These are phyloP conservation scores for Ophiostoma fasciatum DNA, from an alignment of 2,329 filamentous ascomycete genomes.

Conservation along the genomic window DNA sequence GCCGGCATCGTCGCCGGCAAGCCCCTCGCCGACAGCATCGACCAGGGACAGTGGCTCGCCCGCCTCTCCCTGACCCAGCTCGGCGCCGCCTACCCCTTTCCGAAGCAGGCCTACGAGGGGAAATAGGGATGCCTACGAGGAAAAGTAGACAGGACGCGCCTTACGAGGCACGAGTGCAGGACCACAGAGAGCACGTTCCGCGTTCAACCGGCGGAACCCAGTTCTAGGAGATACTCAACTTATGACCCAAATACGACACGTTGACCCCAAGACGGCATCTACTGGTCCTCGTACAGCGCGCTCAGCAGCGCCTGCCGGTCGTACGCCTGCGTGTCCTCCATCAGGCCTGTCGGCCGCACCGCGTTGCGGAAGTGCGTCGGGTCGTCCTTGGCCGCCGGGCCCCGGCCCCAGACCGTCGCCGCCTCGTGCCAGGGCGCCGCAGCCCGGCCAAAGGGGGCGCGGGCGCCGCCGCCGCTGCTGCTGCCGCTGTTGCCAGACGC, in stretches of 20 bases:
- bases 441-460: neutral
- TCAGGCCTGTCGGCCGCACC: conserved; percentile 10
- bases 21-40: conserved; percentile 48
- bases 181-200: no score
- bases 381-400: conserved; percentile 11
- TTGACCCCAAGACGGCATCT: no score
- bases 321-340: conserved; percentile 12
- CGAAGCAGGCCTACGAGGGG: conserved; percentile 57
- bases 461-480: neutral
- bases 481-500: no score
- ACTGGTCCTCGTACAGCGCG: conserved; percentile 9
- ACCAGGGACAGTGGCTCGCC: conserved; percentile 95
- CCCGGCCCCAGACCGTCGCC: conserved; percentile 13
- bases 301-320: conserved; percentile 12
- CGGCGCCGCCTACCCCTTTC: conserved; percentile 83
- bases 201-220: no score
- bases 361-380: conserved; percentile 13
- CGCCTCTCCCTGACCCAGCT: conserved; percentile 88
- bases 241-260: no score
- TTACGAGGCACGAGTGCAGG: no score
- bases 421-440: conserved; percentile 10
- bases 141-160: conserved; percentile 8
- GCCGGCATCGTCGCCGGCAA: conserved; percentile 84
- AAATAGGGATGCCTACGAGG: neutral
- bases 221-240: no score